A percentile compares a stretch with the other conserved stretches of the same genome.
Conservation (phyloP, 768 basidiomycete genomes). For the Trametes cubensis region DNA sequence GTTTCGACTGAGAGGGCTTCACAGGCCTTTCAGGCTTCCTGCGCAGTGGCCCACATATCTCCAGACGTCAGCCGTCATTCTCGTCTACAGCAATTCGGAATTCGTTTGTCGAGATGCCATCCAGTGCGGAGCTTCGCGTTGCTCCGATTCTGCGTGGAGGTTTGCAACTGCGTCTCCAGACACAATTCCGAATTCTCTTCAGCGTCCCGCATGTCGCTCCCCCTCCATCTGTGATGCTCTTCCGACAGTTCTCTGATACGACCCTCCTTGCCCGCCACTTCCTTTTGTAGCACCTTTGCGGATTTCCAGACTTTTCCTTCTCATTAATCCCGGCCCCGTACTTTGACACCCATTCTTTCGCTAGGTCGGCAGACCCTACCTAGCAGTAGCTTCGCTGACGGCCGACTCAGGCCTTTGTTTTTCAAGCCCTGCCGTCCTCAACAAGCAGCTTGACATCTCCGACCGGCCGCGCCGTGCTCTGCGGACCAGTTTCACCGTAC, state of each 20-base stretch:
- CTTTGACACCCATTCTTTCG: not conserved
- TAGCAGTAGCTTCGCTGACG: not conserved
- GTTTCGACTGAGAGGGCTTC: slow-evolving; percentile 4
- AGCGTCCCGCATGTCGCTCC: slow-evolving; percentile 17
- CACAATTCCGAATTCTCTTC: slow-evolving; percentile 21
- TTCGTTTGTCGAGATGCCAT: slow-evolving; percentile 15
- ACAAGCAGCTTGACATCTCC: not conserved
- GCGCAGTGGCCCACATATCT: slow-evolving; percentile 4
- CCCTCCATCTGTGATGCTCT: slow-evolving; percentile 22
- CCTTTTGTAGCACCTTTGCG: not conserved
- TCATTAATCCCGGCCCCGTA: not conserved
- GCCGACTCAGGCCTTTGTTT: not conserved
- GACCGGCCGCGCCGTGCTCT: not conserved
- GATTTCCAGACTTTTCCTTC: slow-evolving; percentile 3
- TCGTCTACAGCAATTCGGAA: slow-evolving; percentile 21
- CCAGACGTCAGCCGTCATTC: slow-evolving; percentile 16
- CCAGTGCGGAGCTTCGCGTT: slow-evolving; percentile 11
- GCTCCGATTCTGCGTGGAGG: slow-evolving; percentile 23
- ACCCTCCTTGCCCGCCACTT: slow-evolving; percentile 2
- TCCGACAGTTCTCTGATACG: slow-evolving; percentile 23
- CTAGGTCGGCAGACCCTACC: not conserved
- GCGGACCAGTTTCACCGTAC: not conserved
- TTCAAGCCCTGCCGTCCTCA: not conserved
- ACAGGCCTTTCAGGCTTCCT: not conserved
- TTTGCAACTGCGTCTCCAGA: slow-evolving; percentile 23